phyloP scores from a whole-genome alignment of 2,329 filamentous ascomycete genomes.

The Cordyceps tenuipes region DNA sequence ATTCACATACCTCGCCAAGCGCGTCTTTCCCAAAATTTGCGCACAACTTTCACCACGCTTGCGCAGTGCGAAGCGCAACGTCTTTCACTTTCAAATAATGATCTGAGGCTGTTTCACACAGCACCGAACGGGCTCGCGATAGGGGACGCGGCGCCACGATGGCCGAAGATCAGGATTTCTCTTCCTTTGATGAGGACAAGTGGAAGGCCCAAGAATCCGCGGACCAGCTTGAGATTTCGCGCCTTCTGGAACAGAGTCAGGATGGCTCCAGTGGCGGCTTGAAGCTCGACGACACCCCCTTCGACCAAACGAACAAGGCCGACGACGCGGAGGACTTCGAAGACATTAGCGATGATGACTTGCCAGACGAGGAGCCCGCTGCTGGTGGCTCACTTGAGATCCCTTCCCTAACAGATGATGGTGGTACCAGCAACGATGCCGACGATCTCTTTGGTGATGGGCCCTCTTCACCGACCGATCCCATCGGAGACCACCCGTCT shows the following conservation, averaged over 20 bases:
- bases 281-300: constrained; percentile 37
- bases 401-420: constrained; percentile 51
- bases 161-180: constrained; percentile 25
- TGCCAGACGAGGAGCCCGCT: constrained; percentile 63
- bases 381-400: constrained; percentile 36
- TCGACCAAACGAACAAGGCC: constrained; percentile 69
- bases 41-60: too few species aligned
- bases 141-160: constrained; percentile 19
- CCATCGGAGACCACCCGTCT: constrained; percentile 34
- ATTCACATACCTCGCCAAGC: neutral
- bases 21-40: neutral
- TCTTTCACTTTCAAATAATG: neutral
- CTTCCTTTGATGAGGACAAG: constrained; percentile 26
- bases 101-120: neutral
- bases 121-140: neutral
- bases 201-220: constrained; percentile 38
- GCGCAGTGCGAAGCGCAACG: neutral
- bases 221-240: constrained; percentile 41
- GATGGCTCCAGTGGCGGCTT: constrained; percentile 30
- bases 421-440: constrained; percentile 49
- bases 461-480: constrained; percentile 40
- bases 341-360: constrained; percentile 85
- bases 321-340: constrained; percentile 87
- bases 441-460: constrained; percentile 65
- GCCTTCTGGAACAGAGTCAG: constrained; percentile 35